These are phyloP conservation scores for Colletotrichum horii DNA, from an alignment of 2,329 filamentous ascomycete species.

Conservation along the genomic window DNA sequence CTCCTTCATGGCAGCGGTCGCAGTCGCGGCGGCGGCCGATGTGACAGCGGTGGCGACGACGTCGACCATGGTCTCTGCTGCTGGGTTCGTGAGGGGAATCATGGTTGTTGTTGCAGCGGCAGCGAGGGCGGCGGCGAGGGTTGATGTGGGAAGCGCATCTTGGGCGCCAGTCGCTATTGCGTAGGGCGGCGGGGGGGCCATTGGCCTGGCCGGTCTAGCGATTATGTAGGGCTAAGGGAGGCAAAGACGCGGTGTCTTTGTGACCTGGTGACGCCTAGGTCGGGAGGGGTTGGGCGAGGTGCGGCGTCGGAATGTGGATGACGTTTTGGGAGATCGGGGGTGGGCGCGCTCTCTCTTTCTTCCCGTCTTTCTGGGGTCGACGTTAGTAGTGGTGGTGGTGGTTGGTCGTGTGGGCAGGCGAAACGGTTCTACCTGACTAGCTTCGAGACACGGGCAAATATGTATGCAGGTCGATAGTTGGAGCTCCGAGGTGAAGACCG, in stretches of 20 bases:
- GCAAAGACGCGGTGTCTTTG: constrained; percentile 1
- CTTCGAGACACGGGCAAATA: background rate
- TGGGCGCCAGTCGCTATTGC: constrained; percentile 17
- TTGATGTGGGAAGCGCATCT: constrained; percentile 12
- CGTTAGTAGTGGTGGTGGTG: background rate
- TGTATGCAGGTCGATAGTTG: background rate
- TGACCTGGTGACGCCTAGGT: constrained; percentile 16
- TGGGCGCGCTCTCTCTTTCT: background rate
- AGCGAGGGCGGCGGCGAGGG: constrained; percentile 8
- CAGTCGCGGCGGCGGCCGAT: constrained; percentile 31
- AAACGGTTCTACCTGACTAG: background rate
- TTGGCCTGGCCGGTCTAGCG: background rate
- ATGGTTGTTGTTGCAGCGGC: constrained; percentile 12
- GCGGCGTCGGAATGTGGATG: constrained; percentile 12
- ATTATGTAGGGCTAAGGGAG: constrained; percentile 5
- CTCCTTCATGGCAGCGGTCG: constrained; percentile 27
- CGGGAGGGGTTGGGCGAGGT: background rate
- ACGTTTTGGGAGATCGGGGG: constrained; percentile 11
- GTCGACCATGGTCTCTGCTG: constrained; percentile 22
- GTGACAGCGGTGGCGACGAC: constrained; percentile 34
- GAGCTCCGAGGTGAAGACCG: background rate
- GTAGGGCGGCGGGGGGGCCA: constrained; percentile 20
- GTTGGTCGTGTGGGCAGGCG: background rate
- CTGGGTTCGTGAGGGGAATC: constrained; percentile 10
- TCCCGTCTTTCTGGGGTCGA: background rate